These are phyloP conservation scores for Apophysomyces ossiformis DNA, from an alignment of 371 early-diverging fungal species.

Conservation along the genomic window DNA sequence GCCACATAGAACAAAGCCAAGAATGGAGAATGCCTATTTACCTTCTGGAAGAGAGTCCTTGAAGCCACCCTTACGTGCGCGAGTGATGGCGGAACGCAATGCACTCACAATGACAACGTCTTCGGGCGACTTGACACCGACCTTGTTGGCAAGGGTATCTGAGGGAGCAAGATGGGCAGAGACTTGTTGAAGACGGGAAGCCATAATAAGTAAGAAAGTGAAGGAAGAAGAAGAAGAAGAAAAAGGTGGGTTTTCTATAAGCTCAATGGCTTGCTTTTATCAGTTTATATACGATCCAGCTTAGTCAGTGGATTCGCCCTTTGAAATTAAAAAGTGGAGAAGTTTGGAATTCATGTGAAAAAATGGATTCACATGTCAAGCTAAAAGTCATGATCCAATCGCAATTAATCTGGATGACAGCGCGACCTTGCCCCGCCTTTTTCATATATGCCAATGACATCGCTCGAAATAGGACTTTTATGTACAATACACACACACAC, in stretches of 20 bases:
- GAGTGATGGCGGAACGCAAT: slow-evolving; percentile 90
- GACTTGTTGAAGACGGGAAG: slow-evolving; percentile 75
- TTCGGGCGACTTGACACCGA: slow-evolving; percentile 83
- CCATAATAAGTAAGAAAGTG: slow-evolving; percentile 37
- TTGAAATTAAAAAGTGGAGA: neutral
- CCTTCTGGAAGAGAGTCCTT: slow-evolving; percentile 86
- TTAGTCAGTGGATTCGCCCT: neutral
- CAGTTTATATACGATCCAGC: slow-evolving; percentile 7
- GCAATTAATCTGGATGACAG: neutral
- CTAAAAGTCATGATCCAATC: neutral
- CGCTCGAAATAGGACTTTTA: neutral
- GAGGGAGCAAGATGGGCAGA: slow-evolving; percentile 71
- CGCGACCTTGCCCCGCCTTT: neutral
- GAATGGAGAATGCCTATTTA: neutral
- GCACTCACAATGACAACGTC: slow-evolving; percentile 89
- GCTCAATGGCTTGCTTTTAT: neutral
- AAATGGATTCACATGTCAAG: neutral
- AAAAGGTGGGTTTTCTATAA: too few relatives aligned
- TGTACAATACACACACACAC: neutral
- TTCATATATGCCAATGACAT: neutral
- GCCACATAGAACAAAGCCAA: neutral
- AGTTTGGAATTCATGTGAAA: neutral
- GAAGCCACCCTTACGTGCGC: slow-evolving; percentile 93
- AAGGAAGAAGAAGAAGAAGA: neutral
- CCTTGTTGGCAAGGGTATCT: slow-evolving; percentile 57